Evolutionary conservation across 2,329 filamentous ascomycete genomes (phyloP).

Genomic region (Colletotrichum tamarilloi): DNA sequence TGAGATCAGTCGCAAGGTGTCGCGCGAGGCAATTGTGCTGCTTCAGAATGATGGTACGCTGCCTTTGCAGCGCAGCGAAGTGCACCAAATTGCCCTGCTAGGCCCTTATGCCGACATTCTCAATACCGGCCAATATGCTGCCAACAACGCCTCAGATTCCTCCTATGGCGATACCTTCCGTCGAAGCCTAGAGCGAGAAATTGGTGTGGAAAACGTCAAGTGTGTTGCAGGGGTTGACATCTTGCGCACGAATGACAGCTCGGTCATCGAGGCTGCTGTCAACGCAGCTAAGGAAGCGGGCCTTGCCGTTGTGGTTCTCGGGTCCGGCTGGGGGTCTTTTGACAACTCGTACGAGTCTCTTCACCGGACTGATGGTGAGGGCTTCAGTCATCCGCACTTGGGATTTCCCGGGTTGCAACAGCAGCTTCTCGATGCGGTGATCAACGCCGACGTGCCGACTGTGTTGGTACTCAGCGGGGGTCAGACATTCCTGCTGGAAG

Average conservation of each 20-base stretch:
- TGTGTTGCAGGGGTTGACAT: slow-evolving; percentile 36
- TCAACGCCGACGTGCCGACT: slow-evolving; percentile 44
- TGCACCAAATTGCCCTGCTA: slow-evolving; percentile 35
- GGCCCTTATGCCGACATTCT: slow-evolving; percentile 39
- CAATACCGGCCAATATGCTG: slow-evolving; percentile 38
- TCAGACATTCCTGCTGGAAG: slow-evolving; percentile 44
- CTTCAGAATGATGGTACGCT: slow-evolving; percentile 38
- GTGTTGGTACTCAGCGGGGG: slow-evolving; percentile 44
- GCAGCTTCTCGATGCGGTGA: slow-evolving; percentile 46
- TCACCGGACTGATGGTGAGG: slow-evolving; percentile 48
- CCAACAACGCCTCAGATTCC: slow-evolving; percentile 37
- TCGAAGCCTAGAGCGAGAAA: slow-evolving; percentile 34
- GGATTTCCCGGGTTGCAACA: slow-evolving; percentile 47
- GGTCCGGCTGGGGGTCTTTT: slow-evolving; percentile 42
- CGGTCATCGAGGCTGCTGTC: slow-evolving; percentile 39
- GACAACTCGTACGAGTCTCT: slow-evolving; percentile 33
- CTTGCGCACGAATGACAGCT: slow-evolving; percentile 35
- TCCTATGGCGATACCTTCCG: slow-evolving; percentile 38
- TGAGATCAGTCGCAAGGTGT: slow-evolving; percentile 37
- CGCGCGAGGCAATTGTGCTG: slow-evolving; percentile 39
- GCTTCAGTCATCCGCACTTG: slow-evolving; percentile 45
- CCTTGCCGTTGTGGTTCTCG: slow-evolving; percentile 44
- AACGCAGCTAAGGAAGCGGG: slow-evolving; percentile 42
- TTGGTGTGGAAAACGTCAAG: slow-evolving; percentile 39
- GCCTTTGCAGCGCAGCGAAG: slow-evolving; percentile 18